A percentile compares a stretch with the other conserved stretches of the same genome.
phyloP scores from a whole-genome alignment of 768 basidiomycete genomes.

The Clitopilus passeckerianus region DNA sequence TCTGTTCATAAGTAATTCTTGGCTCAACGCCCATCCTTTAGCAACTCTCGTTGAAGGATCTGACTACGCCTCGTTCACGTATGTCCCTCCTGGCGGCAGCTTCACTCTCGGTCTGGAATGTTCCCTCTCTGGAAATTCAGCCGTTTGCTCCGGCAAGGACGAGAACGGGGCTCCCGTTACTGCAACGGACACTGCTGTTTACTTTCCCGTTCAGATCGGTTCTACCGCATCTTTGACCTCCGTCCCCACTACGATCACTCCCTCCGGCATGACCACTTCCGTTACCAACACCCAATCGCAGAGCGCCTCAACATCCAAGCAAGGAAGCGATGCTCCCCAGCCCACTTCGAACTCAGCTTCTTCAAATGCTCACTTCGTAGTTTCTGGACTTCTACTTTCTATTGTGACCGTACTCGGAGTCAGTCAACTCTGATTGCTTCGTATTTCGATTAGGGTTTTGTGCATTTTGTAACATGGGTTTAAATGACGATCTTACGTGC shows the following conservation, averaged over 20 bases:
- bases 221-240: conserved; percentile 8
- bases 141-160: conserved; percentile 14
- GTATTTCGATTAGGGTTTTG: neutral
- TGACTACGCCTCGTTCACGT: conserved; percentile 15
- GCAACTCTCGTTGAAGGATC: conserved; percentile 22
- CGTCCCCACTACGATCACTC: neutral
- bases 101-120: conserved; percentile 16
- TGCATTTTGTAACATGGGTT: neutral
- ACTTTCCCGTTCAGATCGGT: conserved; percentile 13
- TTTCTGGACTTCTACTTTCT: neutral
- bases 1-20: neutral
- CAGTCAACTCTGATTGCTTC: neutral
- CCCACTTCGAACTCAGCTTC: conserved; percentile 6
- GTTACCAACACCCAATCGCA: neutral
- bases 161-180: conserved; percentile 9
- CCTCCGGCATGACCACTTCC: neutral
- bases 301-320: conserved; percentile 11
- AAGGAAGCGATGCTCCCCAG: conserved; percentile 8
- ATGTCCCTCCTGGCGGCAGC: conserved; percentile 5
- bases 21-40: conserved; percentile 1
- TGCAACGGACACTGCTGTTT: conserved; percentile 10
- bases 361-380: neutral
- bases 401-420: neutral
- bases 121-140: conserved; percentile 11
- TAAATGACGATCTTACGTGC: neutral